These are phyloP conservation scores for Beauveria varroae DNA, from an alignment of 2,329 filamentous ascomycete genomes.

Conservation along the genomic window DNA sequence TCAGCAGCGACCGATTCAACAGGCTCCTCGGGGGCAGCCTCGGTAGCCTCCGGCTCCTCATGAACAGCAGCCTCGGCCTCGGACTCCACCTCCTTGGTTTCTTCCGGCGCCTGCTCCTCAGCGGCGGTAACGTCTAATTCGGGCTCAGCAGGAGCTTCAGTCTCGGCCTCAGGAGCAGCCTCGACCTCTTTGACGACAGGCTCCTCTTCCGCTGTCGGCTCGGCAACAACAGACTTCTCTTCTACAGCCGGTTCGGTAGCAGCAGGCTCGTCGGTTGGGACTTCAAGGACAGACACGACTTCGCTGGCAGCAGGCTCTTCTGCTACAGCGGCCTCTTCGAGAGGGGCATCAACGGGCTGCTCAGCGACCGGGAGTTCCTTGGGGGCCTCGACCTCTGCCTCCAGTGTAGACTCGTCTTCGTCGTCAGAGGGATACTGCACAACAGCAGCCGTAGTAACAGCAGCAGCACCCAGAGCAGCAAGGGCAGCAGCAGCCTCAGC, in stretches of 20 bases:
- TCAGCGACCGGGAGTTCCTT: neutral
- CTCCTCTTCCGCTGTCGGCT: constrained; percentile 6
- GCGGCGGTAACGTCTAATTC: neutral
- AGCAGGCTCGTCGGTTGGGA: neutral
- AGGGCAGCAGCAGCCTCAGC: neutral
- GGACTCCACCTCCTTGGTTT: neutral
- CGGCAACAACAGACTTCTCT: constrained; percentile 3
- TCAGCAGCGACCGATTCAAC: neutral
- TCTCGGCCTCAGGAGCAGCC: constrained; percentile 3
- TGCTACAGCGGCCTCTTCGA: no score
- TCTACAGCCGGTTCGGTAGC: neutral
- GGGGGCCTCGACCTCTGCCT: neutral
- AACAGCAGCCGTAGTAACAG: neutral
- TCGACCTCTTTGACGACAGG: neutral
- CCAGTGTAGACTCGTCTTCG: constrained; percentile 5
- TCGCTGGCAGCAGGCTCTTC: constrained; percentile 5
- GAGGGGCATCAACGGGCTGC: neutral
- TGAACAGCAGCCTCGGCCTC: neutral
- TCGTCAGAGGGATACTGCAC: neutral
- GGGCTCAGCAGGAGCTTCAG: neutral
- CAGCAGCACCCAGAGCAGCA: neutral
- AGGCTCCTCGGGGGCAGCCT: neutral
- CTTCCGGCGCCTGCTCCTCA: neutral
- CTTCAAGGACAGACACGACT: neutral
- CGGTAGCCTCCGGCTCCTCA: neutral